These are phyloP conservation scores for Hylodesmum podocarpum DNA, from an alignment of 306 rosid species.

Conservation along the genomic window DNA sequence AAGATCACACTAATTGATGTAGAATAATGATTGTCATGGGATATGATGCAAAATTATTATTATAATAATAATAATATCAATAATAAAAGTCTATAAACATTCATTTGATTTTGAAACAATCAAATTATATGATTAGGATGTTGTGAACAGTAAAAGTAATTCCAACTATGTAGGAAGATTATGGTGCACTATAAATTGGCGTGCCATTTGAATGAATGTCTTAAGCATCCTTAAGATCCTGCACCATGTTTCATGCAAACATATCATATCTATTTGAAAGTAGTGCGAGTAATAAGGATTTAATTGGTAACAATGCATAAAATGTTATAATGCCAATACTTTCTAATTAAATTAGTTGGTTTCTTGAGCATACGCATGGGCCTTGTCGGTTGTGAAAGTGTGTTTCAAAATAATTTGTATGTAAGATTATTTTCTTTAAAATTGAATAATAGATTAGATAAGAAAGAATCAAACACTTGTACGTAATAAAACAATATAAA, in stretches of 20 bases:
- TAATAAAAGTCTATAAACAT: neutral
- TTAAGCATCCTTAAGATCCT: neutral
- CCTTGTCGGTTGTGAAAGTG: too few species aligned
- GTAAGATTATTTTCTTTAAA: too few species aligned
- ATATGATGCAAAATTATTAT: slow-evolving; percentile 21
- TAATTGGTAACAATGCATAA: too few species aligned
- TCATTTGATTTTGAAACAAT: slow-evolving; percentile 32
- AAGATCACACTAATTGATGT: slow-evolving; percentile 20
- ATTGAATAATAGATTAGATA: too few species aligned
- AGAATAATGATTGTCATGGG: slow-evolving; percentile 21
- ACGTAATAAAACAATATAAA: too few species aligned
- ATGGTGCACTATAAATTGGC: neutral
- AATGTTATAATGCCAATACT: too few species aligned
- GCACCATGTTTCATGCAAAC: neutral
- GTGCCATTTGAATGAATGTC: neutral
- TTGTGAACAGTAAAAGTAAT: slow-evolving; percentile 14
- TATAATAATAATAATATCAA: neutral
- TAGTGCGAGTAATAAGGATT: too few species aligned
- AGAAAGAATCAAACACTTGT: too few species aligned
- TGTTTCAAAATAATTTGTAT: too few species aligned
- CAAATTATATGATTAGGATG: slow-evolving; percentile 7
- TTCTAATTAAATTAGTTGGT: too few species aligned
- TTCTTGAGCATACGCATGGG: too few species aligned
- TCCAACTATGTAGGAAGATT: slow-evolving; percentile 2
- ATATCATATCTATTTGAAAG: neutral